phyloP scores from a whole-genome alignment of 2,329 filamentous ascomycete species.

The Pseudogymnoascus sp. region DNA sequence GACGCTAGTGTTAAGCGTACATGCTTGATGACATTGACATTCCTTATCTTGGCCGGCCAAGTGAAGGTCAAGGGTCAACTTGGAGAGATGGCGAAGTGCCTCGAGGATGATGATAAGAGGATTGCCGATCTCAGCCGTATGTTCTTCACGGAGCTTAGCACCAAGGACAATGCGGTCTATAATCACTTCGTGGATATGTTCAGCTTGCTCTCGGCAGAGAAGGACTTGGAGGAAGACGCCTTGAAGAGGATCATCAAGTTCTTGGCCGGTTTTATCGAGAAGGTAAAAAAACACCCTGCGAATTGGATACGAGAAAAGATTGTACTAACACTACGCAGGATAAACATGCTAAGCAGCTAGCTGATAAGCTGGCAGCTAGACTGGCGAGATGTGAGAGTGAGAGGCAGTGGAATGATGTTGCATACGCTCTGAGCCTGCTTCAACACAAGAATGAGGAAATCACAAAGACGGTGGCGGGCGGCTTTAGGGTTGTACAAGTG shows the following conservation, averaged over 20 bases:
- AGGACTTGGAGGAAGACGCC: conserved; percentile 71
- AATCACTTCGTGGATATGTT: conserved; percentile 99
- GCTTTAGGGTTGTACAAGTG: conserved; percentile 63
- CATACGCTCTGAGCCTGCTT: conserved; percentile 78
- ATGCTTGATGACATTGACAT: conserved; percentile 96
- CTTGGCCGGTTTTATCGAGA: conserved; percentile 91
- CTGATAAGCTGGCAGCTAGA: conserved; percentile 83
- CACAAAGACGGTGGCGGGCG: conserved; percentile 63
- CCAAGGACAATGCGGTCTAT: conserved; percentile 97
- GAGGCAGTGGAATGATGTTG: conserved; percentile 94
- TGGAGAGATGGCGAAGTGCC: conserved; percentile 97
- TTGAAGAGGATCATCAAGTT: conserved; percentile 86
- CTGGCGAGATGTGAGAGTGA: conserved; percentile 82
- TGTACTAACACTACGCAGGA: conserved; percentile 48
- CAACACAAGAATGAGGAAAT: conserved; percentile 94
- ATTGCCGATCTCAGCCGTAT: conserved; percentile 91
- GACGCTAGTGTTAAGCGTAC: conserved; percentile 91
- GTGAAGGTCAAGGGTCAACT: conserved; percentile 99
- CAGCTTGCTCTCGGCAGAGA: conserved; percentile 76
- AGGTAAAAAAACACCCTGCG: conserved; percentile 47
- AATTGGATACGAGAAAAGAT: neutral
- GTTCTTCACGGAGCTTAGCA: conserved; percentile 97
- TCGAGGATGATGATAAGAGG: conserved; percentile 90
- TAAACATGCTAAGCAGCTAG: conserved; percentile 90
- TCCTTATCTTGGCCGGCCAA: conserved; percentile 91